Conservation (phyloP, 1,139 yeast species). For the Yamadazyma membranifaciens region DNA sequence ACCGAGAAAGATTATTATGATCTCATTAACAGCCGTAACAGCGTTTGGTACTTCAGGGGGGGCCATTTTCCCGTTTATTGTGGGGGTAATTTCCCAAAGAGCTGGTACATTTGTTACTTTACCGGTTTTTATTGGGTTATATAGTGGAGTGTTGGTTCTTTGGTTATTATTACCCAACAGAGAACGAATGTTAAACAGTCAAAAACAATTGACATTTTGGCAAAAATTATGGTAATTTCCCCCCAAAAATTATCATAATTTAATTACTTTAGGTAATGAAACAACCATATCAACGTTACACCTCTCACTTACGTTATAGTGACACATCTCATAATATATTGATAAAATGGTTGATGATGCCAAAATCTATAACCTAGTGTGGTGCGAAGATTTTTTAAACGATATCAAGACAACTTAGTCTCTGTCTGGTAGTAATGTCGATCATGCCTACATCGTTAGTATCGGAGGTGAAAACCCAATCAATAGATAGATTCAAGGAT, state of each 20-base stretch:
- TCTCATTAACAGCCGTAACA: conserved; percentile 52
- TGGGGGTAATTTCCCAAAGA: conserved; percentile 51
- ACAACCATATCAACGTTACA: no score
- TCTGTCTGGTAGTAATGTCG: background rate
- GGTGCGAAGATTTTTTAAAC: background rate
- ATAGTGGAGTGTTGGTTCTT: conserved; percentile 31
- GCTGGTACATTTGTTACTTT: conserved; percentile 53
- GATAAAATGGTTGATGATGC: no score
- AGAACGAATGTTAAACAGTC: conserved; percentile 16
- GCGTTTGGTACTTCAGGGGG: conserved; percentile 66
- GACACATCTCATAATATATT: no score
- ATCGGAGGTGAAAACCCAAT: conserved; percentile 9
- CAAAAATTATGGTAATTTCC: conserved; percentile 21
- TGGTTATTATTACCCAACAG: conserved; percentile 50
- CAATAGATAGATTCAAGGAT: conserved; percentile 19
- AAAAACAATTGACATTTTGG: conserved; percentile 15
- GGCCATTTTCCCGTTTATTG: conserved; percentile 55
- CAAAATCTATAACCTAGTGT: no score
- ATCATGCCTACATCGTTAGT: conserved; percentile 5
- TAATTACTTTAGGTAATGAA: no score
- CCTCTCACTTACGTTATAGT: no score
- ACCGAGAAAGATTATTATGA: conserved; percentile 54
- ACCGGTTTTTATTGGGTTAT: conserved; percentile 48
- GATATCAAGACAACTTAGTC: background rate
- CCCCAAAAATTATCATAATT: no score